Percentiles rank a stretch among this genome's conserved stretches.
These are phyloP conservation scores for Aspergillus ochraceoroseus DNA, from an alignment of 2,329 filamentous ascomycete species.

Conservation along the genomic window DNA sequence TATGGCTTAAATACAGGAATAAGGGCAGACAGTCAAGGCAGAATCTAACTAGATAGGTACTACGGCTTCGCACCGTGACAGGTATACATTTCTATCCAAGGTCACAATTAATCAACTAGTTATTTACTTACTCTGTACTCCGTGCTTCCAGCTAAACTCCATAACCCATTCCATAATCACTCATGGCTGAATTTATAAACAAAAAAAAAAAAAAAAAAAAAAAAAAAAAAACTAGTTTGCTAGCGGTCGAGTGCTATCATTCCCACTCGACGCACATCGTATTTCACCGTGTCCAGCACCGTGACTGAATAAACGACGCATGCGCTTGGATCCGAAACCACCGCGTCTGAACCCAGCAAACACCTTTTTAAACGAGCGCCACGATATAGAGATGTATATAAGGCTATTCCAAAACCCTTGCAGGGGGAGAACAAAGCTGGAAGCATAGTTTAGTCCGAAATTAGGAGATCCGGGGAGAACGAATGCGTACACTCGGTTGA, in stretches of 20 bases:
- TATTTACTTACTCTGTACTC: too few species aligned
- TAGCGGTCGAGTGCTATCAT: conserved; percentile 16
- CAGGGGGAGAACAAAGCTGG: conserved; percentile 69
- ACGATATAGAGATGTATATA: conserved; percentile 69
- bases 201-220: too few species aligned
- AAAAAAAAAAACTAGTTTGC: too few species aligned
- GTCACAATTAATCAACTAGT: too few species aligned
- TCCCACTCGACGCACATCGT: conserved; percentile 8
- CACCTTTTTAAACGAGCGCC: conserved; percentile 54
- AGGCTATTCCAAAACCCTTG: conserved; percentile 82
- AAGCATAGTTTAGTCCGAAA: conserved; percentile 62
- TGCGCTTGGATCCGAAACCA: neutral
- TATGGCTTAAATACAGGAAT: too few species aligned
- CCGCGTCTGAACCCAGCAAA: conserved; percentile 5
- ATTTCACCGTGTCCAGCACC: conserved; percentile 3
- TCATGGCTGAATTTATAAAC: too few species aligned
- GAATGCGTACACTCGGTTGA: conserved; percentile 70
- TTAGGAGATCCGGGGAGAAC: conserved; percentile 51
- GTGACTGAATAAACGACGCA: neutral
- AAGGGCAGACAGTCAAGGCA: too few species aligned
- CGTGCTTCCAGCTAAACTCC: too few species aligned
- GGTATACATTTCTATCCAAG: too few species aligned
- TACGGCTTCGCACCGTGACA: too few species aligned
- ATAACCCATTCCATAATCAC: too few species aligned
- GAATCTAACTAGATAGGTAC: too few species aligned